phyloP scores from a whole-genome alignment of 345 rosid species.

The Citrus medica region DNA sequence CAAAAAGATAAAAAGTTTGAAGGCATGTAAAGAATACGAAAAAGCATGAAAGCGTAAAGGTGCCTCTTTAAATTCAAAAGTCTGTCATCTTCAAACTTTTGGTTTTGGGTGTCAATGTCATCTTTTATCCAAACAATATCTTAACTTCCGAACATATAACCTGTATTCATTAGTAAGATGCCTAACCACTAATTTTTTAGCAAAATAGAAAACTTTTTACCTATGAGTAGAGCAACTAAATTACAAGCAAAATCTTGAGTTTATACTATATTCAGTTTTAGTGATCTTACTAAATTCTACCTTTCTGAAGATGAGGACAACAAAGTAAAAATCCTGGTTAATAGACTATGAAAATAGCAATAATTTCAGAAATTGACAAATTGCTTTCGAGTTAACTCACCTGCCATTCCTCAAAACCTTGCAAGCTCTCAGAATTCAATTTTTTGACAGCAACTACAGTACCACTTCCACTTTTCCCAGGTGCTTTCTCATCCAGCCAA shows the following conservation, averaged over 20 bases:
- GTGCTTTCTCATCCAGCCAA: conserved; percentile 70
- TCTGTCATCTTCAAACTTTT: background rate
- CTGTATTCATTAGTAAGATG: background rate
- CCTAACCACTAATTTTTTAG: background rate
- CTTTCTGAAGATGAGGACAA: background rate
- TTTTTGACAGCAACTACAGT: conserved; percentile 82
- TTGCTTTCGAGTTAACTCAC: conserved; percentile 32
- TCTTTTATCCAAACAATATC: background rate
- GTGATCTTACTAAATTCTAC: background rate
- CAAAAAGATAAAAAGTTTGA: background rate
- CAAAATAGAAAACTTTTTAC: background rate
- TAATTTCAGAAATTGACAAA: background rate
- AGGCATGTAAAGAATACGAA: background rate
- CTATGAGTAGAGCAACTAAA: background rate
- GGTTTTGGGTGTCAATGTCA: background rate
- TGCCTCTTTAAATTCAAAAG: background rate
- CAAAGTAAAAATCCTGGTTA: too few species aligned
- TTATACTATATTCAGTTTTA: background rate
- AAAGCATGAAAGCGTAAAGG: background rate
- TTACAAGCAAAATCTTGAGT: background rate
- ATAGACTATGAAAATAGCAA: background rate
- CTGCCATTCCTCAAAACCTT: conserved; percentile 95
- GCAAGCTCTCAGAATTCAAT: conserved; percentile 75
- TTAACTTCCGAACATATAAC: background rate
- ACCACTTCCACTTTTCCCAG: conserved; percentile 54